Evolutionary conservation across 495 filamentous ascomycete genomes (phyloP), one percentile per base, ranked within the genome.

Genomic region (Penicillium soppii): DNA sequence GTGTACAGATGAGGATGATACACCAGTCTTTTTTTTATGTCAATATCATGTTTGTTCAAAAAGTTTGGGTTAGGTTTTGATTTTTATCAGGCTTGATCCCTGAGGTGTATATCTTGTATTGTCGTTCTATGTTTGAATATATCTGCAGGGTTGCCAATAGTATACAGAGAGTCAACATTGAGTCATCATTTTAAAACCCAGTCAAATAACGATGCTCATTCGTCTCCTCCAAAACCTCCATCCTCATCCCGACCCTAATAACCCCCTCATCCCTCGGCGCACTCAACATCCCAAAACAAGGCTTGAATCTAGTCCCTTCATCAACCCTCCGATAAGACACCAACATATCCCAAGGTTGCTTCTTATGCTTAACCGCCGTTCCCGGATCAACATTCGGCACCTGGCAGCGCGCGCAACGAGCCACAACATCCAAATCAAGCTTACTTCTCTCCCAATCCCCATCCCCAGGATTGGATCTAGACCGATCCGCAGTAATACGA

Each of bases 231-330:
- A 77, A 58, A 13, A 84, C 79, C 57, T 80, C 74, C 51, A 84
- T 63, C 56, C 36, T 58, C 74, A 79, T 81, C 8, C 79, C 81
- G 27, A 83, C 79, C 53, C 69, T 62, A 35, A 84, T 53, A 52
- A 52, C 58, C n/a, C 77, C 79, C 56, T 80, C 75, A 49, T 72
- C 61, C 21, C 71, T 58, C 16, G 88, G 70, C 20, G 90, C 87
- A 33, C 88, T 83, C 58, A 95, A 81, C 89, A 96, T 90, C 8
- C 92, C 92, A 56, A 96, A 73, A 61, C 90, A 95, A 16, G 90
- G 85, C 56, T 78, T 80, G 21, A 74, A 78, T 38, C 80, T 82
- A 7, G 85, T 82, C 8, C 92, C 91, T 30, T 80, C 71, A 65
- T 96, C 92, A 5, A 96, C 80, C 13, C 82, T 69, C 21, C 91